phyloP scores from a whole-genome alignment of 495 filamentous ascomycete genomes.

The Letharia columbiana region DNA sequence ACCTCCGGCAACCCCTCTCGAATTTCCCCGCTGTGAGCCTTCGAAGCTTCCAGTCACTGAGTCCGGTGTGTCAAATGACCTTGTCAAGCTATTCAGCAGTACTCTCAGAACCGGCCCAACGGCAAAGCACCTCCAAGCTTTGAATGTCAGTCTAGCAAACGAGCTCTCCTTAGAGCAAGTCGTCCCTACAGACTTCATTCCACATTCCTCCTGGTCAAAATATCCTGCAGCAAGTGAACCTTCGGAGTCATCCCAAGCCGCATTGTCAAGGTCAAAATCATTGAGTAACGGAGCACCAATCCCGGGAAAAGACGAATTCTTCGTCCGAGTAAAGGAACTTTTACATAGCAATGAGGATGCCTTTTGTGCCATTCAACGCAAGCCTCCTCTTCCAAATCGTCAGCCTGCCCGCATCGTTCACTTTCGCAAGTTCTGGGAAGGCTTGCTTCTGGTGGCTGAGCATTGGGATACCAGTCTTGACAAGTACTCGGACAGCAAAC shows the following conservation, averaged over 20 bases:
- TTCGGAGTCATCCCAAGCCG: conserved; percentile 19
- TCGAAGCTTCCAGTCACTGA: conserved; percentile 27
- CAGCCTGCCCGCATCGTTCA: conserved; percentile 42
- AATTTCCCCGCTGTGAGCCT: conserved; percentile 42
- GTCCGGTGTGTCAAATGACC: conserved; percentile 24
- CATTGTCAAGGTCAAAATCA: conserved; percentile 19
- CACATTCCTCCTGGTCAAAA: conserved; percentile 40
- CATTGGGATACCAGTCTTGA: conserved; percentile 58
- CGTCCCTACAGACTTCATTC: conserved; percentile 38
- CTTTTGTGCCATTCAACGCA: conserved; percentile 43
- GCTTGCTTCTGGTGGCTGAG: conserved; percentile 48
- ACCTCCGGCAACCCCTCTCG: conserved; percentile 38
- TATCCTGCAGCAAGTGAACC: conserved; percentile 7
- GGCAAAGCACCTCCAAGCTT: conserved; percentile 39
- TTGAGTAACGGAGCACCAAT: conserved; percentile 44
- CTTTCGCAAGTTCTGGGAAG: conserved; percentile 53
- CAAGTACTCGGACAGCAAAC: conserved; percentile 32
- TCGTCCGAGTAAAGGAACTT: conserved; percentile 42
- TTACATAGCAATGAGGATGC: conserved; percentile 48
- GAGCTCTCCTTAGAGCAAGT: conserved; percentile 40
- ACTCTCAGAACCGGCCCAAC: conserved; percentile 46
- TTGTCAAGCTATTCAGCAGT: conserved; percentile 38
- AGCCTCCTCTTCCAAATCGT: conserved; percentile 32
- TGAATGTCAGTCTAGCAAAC: conserved; percentile 43
- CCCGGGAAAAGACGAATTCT: conserved; percentile 42